Conservation (phyloP, 2,329 filamentous ascomycete genomes). For the Zalaria obscura region DNA sequence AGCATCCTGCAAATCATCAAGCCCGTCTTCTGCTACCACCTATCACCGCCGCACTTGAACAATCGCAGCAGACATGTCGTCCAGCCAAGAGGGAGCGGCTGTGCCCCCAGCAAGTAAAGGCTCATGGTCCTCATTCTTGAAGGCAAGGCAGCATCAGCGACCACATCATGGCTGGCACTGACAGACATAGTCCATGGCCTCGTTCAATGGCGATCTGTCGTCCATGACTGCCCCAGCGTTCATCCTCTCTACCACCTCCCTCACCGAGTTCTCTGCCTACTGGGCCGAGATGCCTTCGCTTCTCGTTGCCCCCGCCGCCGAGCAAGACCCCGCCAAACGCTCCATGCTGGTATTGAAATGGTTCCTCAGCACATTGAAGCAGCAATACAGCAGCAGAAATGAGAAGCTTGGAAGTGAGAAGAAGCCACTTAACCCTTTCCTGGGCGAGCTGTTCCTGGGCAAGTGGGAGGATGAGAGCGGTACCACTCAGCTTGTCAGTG, state of each 20-base stretch:
- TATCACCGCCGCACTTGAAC: too few species aligned
- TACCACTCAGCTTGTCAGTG: conserved; percentile 73
- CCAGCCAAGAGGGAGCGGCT: conserved; percentile 27
- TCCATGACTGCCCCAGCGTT: conserved; percentile 43
- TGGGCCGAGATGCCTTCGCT: conserved; percentile 46
- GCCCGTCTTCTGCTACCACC: too few species aligned
- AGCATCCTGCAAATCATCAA: too few species aligned
- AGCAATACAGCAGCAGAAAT: conserved; percentile 62
- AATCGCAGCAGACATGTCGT: neutral
- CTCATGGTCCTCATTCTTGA: conserved; percentile 35
- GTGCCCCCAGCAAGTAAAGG: conserved; percentile 31
- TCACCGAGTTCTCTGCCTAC: conserved; percentile 42
- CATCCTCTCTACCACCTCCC: conserved; percentile 39
- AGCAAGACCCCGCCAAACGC: conserved; percentile 67
- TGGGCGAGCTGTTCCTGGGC: conserved; percentile 87
- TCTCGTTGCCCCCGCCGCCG: conserved; percentile 68
- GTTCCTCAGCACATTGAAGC: conserved; percentile 87
- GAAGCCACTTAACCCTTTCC: conserved; percentile 92
- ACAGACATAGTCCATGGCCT: conserved; percentile 32
- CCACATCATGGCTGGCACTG: neutral
- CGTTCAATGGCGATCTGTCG: conserved; percentile 42
- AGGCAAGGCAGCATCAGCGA: conserved; percentile 14
- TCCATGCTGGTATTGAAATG: conserved; percentile 84
- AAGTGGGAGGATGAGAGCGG: conserved; percentile 76
- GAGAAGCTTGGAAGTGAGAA: conserved; percentile 84